A percentile compares a stretch with the other conserved stretches of the same genome.
Evolutionary conservation across 306 rosid genomes (phyloP).

Genomic region (Acacia acuminata): DNA sequence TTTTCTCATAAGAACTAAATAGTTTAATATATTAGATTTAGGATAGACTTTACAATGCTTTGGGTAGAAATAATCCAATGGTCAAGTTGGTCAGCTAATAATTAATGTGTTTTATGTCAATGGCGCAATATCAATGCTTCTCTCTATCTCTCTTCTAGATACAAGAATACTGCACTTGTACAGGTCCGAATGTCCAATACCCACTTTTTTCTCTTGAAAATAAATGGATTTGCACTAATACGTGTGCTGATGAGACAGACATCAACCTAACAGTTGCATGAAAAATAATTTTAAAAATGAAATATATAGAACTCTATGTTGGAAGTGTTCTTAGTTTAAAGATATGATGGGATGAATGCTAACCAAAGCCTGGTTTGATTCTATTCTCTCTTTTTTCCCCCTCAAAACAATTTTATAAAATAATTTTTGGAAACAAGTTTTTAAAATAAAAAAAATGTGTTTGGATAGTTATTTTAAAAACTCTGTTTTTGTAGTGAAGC

Average conservation of each 20-base stretch:
- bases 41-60: not conserved
- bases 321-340: not conserved
- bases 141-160: not conserved
- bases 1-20: not conserved
- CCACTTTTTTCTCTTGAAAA: not conserved
- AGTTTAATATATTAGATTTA: not conserved
- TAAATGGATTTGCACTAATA: not conserved
- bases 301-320: not conserved
- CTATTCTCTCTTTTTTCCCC: no score
- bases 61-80: not conserved
- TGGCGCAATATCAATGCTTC: not conserved
- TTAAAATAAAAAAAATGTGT: no score
- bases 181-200: no score
- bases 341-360: not conserved
- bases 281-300: not conserved
- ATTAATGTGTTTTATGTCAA: not conserved
- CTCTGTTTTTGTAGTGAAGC: no score
- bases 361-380: no score
- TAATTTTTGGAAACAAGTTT: no score
- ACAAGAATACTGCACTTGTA: not conserved
- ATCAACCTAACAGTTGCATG: not conserved
- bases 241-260: not conserved
- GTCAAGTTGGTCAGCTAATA: not conserved
- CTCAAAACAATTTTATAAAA: no score
- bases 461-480: no score